Evolutionary conservation across 495 filamentous ascomycete genomes (phyloP).

Genomic region (Podospora tetraspora): DNA sequence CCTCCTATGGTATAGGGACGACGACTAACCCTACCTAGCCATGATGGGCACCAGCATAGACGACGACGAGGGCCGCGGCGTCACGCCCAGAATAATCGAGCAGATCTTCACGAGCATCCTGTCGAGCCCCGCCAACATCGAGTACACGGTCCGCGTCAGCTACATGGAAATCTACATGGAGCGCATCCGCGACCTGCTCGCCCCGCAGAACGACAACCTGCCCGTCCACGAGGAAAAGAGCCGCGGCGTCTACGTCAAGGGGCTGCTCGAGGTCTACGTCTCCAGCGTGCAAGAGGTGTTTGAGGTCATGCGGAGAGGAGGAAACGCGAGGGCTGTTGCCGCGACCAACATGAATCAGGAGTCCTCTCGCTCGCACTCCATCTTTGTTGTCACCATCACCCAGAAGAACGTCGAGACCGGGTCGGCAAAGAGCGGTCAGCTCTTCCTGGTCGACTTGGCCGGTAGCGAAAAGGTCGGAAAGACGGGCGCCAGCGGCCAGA

Average conservation of each 20-base stretch:
- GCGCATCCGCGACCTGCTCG: constrained; percentile 86
- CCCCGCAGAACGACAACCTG: constrained; percentile 90
- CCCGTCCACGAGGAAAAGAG: constrained; percentile 97
- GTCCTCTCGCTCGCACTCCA: constrained; percentile 96
- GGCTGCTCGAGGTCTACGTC: constrained; percentile 89
- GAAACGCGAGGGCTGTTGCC: constrained; percentile 80
- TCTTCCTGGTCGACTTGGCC: constrained; percentile 95
- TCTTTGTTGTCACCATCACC: constrained; percentile 93
- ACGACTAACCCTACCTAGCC: too few species aligned
- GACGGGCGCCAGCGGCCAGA: constrained; percentile 95
- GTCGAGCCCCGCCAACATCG: constrained; percentile 84
- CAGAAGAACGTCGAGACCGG: constrained; percentile 98
- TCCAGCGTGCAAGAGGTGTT: constrained; percentile 94
- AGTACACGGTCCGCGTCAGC: constrained; percentile 94
- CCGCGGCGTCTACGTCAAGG: constrained; percentile 94
- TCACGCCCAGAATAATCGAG: constrained; percentile 95
- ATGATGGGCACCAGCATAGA: constrained; percentile 99
- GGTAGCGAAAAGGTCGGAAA: constrained; percentile 98
- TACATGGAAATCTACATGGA: constrained; percentile 99
- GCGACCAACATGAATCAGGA: constrained; percentile 99
- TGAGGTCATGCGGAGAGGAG: constrained; percentile 93
- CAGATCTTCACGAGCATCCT: constrained; percentile 96
- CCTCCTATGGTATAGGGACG: too few species aligned
- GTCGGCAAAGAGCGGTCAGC: constrained; percentile 90
- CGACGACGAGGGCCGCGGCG: constrained; percentile 80